A percentile compares a stretch with the other conserved stretches of the same genome.
Evolutionary conservation across 257 asterid species (phyloP).

Genomic region (Plantago ovata): DNA sequence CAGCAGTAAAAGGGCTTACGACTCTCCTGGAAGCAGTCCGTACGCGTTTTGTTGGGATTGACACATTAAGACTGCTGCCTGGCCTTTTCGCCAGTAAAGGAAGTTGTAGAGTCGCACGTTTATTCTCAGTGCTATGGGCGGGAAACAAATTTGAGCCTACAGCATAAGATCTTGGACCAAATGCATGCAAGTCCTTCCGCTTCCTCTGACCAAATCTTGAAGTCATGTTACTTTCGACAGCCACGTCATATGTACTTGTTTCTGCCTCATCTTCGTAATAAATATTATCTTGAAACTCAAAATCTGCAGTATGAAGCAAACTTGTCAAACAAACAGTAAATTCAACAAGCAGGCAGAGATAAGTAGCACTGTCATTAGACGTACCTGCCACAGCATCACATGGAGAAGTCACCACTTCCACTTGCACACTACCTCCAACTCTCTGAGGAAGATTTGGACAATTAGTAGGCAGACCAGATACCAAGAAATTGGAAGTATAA

Average conservation of each 20-base stretch:
- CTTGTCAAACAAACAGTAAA: constrained; percentile 19
- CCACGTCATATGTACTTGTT: constrained; percentile 54
- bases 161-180: constrained; percentile 52
- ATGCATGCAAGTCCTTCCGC: constrained; percentile 52
- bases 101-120: constrained; percentile 47
- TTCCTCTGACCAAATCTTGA: constrained; percentile 62
- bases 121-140: constrained; percentile 52
- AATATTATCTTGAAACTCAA: constrained; percentile 51
- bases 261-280: constrained; percentile 84
- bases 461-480: constrained; percentile 14
- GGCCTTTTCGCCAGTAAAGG: constrained; percentile 59
- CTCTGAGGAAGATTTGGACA: constrained; percentile 41
- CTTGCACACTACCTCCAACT: constrained; percentile 51
- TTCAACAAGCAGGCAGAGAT: constrained; percentile 19
- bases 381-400: constrained; percentile 68
- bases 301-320: constrained; percentile 36
- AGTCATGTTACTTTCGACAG: constrained; percentile 50
- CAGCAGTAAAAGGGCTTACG: constrained; percentile 70
- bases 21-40: constrained; percentile 86
- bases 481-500: constrained; percentile 7
- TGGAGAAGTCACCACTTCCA: constrained; percentile 82
- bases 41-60: constrained; percentile 88
- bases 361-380: constrained; percentile 18
- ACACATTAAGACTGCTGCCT: constrained; percentile 67
- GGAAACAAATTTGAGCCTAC: constrained; percentile 51